Evolutionary conservation across 768 basidiomycete species (phyloP).

Genomic region (Arthromyces matolae): DNA sequence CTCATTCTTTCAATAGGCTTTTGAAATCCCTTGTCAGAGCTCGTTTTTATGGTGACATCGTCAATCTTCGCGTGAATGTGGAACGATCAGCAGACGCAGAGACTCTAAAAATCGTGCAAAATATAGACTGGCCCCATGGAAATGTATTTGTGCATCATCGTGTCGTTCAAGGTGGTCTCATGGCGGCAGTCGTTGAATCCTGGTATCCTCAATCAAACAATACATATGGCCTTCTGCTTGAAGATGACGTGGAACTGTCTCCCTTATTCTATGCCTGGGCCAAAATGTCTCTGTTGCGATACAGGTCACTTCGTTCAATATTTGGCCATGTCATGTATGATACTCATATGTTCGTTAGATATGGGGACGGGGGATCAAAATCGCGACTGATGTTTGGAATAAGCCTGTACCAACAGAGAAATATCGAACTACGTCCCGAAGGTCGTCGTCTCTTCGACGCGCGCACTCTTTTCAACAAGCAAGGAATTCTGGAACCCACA

Average conservation of each 20-base stretch:
- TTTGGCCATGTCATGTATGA: not conserved
- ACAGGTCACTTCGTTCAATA: constrained; percentile 44
- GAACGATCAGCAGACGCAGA: constrained; percentile 69
- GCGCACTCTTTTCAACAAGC: constrained; percentile 47
- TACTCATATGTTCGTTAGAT: constrained; percentile 38
- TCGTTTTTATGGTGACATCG: constrained; percentile 63
- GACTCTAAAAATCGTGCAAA: constrained; percentile 50
- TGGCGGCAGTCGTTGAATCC: constrained; percentile 82
- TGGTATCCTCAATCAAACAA: constrained; percentile 80
- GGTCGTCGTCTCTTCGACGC: constrained; percentile 71
- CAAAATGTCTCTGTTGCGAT: constrained; percentile 75
- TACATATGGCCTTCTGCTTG: constrained; percentile 75
- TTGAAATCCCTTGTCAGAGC: constrained; percentile 55
- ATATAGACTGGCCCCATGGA: constrained; percentile 61
- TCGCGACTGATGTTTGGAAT: constrained; percentile 66
- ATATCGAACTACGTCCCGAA: constrained; percentile 63
- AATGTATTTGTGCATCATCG: constrained; percentile 61
- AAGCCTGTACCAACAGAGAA: constrained; percentile 85
- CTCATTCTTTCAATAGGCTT: constrained; percentile 65
- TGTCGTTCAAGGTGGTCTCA: constrained; percentile 72
- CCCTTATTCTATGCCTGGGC: constrained; percentile 83
- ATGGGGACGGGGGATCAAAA: constrained; percentile 40
- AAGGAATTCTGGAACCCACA: constrained; percentile 36
- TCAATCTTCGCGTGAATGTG: constrained; percentile 66
- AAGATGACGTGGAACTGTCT: constrained; percentile 85